Percentiles rank a stretch among this genome's conserved stretches.
Conservation (phyloP, 176 grass and related monocot genomes). For the Phragmites australis region DNA sequence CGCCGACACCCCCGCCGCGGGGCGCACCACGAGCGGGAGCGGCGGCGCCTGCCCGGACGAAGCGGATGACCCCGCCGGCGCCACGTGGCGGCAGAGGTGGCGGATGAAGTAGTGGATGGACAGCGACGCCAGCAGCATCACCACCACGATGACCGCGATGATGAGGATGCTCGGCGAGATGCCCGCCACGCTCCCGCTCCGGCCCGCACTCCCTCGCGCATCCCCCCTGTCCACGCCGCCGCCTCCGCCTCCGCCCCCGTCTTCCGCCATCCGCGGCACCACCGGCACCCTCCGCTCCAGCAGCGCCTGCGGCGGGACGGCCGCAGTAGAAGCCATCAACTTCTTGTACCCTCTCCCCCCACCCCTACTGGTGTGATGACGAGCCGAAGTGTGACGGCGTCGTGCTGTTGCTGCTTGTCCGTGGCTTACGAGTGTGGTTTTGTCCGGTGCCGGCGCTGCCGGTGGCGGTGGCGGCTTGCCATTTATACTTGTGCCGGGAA, state of each 20-base stretch:
- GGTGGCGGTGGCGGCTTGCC: slow-evolving; percentile 29
- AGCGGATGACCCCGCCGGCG: neutral
- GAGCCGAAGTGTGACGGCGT: neutral
- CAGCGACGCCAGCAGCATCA: slow-evolving; percentile 55
- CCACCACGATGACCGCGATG: slow-evolving; percentile 64
- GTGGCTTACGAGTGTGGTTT: slow-evolving; percentile 52
- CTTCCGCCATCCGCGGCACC: slow-evolving; percentile 32
- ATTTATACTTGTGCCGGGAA: slow-evolving; percentile 48
- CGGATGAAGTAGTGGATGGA: slow-evolving; percentile 64
- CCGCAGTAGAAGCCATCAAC: slow-evolving; percentile 32
- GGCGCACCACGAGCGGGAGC: slow-evolving; percentile 40
- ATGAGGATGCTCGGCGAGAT: slow-evolving; percentile 65
- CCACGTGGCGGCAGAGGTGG: slow-evolving; percentile 44
- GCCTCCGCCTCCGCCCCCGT: slow-evolving; percentile 7
- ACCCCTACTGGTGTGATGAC: neutral
- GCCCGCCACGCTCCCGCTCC: slow-evolving; percentile 43
- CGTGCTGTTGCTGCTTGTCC: slow-evolving; percentile 28
- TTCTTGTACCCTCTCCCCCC: neutral
- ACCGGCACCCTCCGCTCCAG: slow-evolving; percentile 41
- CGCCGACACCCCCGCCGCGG: neutral
- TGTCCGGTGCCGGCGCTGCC: slow-evolving; percentile 33
- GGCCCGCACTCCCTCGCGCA: neutral
- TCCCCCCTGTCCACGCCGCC: neutral
- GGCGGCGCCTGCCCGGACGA: slow-evolving; percentile 30
- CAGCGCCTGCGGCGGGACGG: slow-evolving; percentile 1